Conservation (phyloP, 441 rosid genomes). For the Daphne laureola region DNA sequence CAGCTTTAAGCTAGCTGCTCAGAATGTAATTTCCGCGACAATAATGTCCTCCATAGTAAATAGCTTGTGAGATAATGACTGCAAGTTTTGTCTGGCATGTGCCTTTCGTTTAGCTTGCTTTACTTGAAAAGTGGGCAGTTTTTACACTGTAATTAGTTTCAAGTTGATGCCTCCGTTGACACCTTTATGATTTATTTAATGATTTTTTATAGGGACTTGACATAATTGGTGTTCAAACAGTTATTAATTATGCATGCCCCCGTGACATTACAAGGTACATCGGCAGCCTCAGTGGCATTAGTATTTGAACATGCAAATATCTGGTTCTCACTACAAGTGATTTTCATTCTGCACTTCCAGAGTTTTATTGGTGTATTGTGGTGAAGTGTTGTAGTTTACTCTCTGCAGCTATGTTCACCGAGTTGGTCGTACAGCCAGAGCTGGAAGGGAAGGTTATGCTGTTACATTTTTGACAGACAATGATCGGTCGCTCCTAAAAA, state of each 20-base stretch:
- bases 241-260: constrained; percentile 94
- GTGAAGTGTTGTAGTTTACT: constrained; percentile 13
- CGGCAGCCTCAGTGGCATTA: constrained; percentile 1
- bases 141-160: no score
- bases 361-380: not conserved
- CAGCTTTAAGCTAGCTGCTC: not conserved
- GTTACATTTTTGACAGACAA: constrained; percentile 91
- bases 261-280: constrained; percentile 85
- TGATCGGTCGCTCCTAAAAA: constrained; percentile 87
- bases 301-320: not conserved
- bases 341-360: not conserved
- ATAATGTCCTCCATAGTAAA: not conserved
- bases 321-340: constrained; percentile 6
- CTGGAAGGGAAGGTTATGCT: constrained; percentile 97
- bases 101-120: no score
- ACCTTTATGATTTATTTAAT: no score
- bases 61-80: no score
- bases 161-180: no score
- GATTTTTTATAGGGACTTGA: constrained; percentile 67
- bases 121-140: no score
- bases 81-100: no score
- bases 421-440: constrained; percentile 98
- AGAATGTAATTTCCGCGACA: not conserved
- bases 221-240: constrained; percentile 95
- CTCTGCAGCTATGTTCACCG: constrained; percentile 81